Conservation (phyloP, 2,329 filamentous ascomycete species). For the Botryotinia calthae region DNA sequence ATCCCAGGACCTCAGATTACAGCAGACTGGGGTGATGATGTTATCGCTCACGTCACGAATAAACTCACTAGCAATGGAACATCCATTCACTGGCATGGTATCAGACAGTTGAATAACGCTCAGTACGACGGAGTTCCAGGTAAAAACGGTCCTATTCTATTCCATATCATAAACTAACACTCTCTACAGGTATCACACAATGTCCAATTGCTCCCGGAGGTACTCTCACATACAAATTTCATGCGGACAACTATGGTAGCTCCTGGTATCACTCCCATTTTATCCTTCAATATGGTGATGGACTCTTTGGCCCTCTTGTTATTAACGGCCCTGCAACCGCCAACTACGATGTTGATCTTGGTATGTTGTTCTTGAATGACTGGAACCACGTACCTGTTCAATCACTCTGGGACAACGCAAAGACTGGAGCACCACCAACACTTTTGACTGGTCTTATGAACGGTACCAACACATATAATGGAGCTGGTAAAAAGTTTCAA, state of each 20-base stretch:
- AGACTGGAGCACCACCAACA: neutral
- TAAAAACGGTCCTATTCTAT: neutral
- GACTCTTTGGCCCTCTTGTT: conserved; percentile 47
- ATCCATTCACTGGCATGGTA: conserved; percentile 52
- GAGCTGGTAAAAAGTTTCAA: conserved; percentile 18
- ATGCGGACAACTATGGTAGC: conserved; percentile 36
- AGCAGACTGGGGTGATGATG: conserved; percentile 38
- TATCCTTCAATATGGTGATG: conserved; percentile 46
- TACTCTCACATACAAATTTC: conserved; percentile 39
- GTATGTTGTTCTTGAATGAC: conserved; percentile 19
- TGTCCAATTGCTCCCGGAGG: conserved; percentile 47
- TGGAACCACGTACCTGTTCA: conserved; percentile 39
- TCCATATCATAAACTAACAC: neutral
- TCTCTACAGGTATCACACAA: conserved; percentile 42
- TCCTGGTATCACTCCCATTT: conserved; percentile 55
- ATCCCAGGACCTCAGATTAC: conserved; percentile 43
- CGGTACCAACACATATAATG: conserved; percentile 39
- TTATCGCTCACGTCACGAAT: conserved; percentile 40
- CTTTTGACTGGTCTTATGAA: conserved; percentile 49
- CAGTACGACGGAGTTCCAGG: conserved; percentile 42
- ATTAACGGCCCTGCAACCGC: conserved; percentile 35
- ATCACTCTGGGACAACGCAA: conserved; percentile 36
- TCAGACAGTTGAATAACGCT: conserved; percentile 44
- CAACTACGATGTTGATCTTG: conserved; percentile 23
- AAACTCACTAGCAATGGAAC: conserved; percentile 45